phyloP scores from a whole-genome alignment of 139 green algal species.

The Chlamydomonas eustigma region DNA sequence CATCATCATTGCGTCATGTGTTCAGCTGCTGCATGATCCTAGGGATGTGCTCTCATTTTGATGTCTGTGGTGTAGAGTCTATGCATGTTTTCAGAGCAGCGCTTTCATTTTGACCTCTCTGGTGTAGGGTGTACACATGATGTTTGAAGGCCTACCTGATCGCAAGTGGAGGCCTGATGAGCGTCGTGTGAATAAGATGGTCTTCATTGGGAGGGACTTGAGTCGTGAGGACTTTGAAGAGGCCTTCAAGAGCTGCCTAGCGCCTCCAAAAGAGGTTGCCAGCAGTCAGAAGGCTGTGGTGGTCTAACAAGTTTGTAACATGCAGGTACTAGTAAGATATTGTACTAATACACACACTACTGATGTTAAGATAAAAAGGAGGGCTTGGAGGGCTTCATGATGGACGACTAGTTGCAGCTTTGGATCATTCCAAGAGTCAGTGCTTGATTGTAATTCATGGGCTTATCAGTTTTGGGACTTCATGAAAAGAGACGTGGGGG shows the following conservation, averaged over 20 bases:
- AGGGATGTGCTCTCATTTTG: no score
- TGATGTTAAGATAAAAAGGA: background rate
- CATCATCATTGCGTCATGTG: no score
- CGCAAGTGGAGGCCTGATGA: conserved; percentile 70
- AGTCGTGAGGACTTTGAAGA: conserved; percentile 61
- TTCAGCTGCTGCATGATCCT: no score
- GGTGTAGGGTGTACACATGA: conserved; percentile 80
- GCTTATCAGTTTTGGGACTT: no score
- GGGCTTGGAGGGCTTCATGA: background rate
- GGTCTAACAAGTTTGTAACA: background rate
- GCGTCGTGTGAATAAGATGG: conserved; percentile 66
- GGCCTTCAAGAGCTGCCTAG: conserved; percentile 53
- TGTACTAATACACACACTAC: background rate
- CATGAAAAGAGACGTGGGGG: no score
- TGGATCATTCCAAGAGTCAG: no score
- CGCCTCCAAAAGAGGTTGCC: background rate
- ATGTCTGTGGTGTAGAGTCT: no score
- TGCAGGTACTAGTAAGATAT: background rate
- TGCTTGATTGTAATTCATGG: background rate
- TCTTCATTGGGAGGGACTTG: conserved; percentile 84
- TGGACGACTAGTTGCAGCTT: no score
- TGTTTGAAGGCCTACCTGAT: conserved; percentile 89
- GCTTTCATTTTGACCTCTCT: background rate
- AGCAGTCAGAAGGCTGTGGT: background rate
- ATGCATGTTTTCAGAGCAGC: no score